Conservation (phyloP, 495 filamentous ascomycete genomes). For the Amorphotheca resinae region DNA sequence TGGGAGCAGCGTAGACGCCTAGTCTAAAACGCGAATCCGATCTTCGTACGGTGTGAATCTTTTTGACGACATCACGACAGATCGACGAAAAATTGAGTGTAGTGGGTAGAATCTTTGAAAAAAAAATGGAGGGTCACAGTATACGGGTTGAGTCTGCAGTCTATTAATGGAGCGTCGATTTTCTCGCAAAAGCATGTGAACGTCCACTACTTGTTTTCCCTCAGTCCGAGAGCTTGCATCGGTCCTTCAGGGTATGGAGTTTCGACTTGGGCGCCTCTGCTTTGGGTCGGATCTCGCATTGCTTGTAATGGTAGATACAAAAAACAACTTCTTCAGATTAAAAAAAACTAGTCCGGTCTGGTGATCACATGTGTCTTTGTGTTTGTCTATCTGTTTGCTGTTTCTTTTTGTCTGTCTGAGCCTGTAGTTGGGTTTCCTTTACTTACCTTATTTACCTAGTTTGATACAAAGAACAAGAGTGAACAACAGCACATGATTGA, state of each 20-base stretch:
- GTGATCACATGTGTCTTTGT: no score
- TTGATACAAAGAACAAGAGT: no score
- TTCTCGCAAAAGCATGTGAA: slow-evolving; percentile 8
- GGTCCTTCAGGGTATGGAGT: slow-evolving; percentile 3
- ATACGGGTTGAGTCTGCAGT: slow-evolving; percentile 9
- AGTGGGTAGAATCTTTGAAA: slow-evolving; percentile 11
- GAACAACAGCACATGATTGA: no score
- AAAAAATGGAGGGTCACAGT: slow-evolving; percentile 9
- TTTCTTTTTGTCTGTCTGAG: no score
- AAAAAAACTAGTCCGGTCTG: no score
- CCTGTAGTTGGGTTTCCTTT: no score
- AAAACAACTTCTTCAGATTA: slow-evolving; percentile 15
- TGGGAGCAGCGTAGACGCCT: slow-evolving; percentile 41
- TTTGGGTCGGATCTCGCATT: slow-evolving; percentile 11
- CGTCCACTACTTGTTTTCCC: slow-evolving; percentile 5
- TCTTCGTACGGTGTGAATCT: slow-evolving; percentile 3
- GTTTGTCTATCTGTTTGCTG: no score
- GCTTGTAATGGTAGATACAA: slow-evolving; percentile 17
- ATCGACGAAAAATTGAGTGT: slow-evolving; percentile 13
- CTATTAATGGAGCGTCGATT: slow-evolving; percentile 6
- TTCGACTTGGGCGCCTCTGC: slow-evolving; percentile 4
- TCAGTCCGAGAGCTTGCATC: slow-evolving; percentile 3
- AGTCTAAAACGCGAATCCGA: slow-evolving; percentile 2
- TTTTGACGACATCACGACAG: slow-evolving; percentile 2
- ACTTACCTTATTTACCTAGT: no score